A percentile compares a stretch with the other conserved stretches of the same genome.
These are phyloP conservation scores for Lagerstroemia speciosa DNA, from an alignment of 345 rosid genomes.

Conservation along the genomic window DNA sequence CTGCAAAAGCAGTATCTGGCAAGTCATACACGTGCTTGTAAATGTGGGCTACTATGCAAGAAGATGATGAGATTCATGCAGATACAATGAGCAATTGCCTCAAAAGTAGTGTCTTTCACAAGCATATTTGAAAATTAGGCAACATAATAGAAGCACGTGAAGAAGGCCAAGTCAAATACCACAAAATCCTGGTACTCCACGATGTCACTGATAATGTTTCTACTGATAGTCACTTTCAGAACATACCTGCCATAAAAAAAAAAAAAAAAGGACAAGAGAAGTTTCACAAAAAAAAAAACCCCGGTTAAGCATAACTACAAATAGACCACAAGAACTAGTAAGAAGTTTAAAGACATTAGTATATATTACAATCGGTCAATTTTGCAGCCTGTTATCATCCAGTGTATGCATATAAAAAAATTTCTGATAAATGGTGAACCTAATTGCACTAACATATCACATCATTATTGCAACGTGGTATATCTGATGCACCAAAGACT, in stretches of 20 bases:
- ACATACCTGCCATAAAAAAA: conserved; percentile 26
- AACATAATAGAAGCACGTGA: not conserved
- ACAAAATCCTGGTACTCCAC: conserved; percentile 37
- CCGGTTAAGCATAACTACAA: not conserved
- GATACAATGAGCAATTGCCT: not conserved
- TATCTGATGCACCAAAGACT: too few relatives aligned
- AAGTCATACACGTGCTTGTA: not conserved
- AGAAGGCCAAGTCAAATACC: conserved; percentile 18
- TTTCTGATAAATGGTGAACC: too few relatives aligned
- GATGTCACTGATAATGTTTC: conserved; percentile 36
- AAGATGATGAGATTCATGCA: not conserved
- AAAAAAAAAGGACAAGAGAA: not conserved
- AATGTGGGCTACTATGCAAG: not conserved
- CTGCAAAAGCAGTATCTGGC: not conserved
- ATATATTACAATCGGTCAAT: too few relatives aligned
- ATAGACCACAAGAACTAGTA: not conserved
- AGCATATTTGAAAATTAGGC: not conserved
- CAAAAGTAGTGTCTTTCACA: not conserved
- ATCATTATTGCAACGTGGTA: too few relatives aligned
- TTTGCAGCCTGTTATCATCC: too few relatives aligned
- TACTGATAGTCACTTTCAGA: conserved; percentile 40
- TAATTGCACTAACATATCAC: too few relatives aligned
- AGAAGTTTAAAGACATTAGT: not conserved
- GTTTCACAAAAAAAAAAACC: not conserved
- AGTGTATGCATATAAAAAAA: too few relatives aligned